A percentile compares a stretch with the other conserved stretches of the same genome.
These are phyloP conservation scores for Colletotrichum spaethianum DNA, from an alignment of 2,329 filamentous ascomycete genomes.

Conservation along the genomic window DNA sequence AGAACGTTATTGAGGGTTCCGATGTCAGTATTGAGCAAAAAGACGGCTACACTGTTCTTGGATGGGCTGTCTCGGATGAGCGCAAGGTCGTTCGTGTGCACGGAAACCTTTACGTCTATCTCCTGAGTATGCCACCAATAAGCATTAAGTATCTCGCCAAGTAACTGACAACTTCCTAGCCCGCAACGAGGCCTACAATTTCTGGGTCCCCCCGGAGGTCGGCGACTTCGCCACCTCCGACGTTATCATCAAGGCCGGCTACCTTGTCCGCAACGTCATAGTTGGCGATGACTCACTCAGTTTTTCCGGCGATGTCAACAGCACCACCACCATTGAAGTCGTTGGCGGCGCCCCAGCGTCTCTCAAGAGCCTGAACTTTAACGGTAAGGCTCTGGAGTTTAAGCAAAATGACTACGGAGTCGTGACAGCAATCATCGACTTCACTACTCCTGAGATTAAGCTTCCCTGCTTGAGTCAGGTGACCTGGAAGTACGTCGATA, in stretches of 20 bases:
- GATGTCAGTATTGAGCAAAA: constrained; percentile 30
- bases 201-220: constrained; percentile 44
- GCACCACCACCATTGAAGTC: constrained; percentile 43
- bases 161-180: constrained; percentile 23
- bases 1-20: constrained; percentile 34
- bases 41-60: constrained; percentile 36
- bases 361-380: constrained; percentile 42
- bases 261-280: constrained; percentile 43
- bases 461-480: constrained; percentile 34
- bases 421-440: constrained; percentile 43
- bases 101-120: constrained; percentile 33
- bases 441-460: constrained; percentile 38
- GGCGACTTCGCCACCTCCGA: constrained; percentile 42
- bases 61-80: constrained; percentile 40
- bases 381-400: constrained; percentile 40
- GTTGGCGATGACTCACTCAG: constrained; percentile 42
- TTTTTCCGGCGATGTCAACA: constrained; percentile 45
- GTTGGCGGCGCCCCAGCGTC: constrained; percentile 43
- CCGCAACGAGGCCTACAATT: constrained; percentile 46
- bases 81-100: constrained; percentile 40
- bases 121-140: constrained; percentile 48
- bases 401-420: constrained; percentile 40
- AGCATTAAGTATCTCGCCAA: background rate
- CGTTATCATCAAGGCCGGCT: constrained; percentile 45
- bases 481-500: constrained; percentile 43